Evolutionary conservation across 306 rosid genomes (phyloP).

Genomic region (Prunus padus): DNA sequence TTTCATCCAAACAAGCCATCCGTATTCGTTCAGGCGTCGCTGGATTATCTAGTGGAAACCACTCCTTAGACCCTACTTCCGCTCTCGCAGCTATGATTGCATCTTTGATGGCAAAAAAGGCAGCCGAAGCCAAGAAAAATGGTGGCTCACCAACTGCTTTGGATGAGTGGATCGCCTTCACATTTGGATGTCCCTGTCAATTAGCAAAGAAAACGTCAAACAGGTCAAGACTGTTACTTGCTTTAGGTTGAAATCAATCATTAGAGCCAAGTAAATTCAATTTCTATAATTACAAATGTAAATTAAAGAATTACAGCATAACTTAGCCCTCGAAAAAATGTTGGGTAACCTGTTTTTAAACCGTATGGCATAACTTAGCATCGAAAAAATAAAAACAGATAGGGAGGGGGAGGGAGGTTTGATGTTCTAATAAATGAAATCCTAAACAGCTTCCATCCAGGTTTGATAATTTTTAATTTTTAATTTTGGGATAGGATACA

Average conservation of each 20-base stretch:
- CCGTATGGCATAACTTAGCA: neutral
- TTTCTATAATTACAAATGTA: neutral
- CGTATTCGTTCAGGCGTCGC: constrained; percentile 96
- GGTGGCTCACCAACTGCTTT: constrained; percentile 99
- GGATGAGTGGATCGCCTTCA: constrained; percentile 87
- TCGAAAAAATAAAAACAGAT: no score
- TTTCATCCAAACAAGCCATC: constrained; percentile 83
- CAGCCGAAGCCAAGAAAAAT: constrained; percentile 84
- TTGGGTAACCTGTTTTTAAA: neutral
- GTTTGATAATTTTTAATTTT: no score
- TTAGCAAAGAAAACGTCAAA: constrained; percentile 8
- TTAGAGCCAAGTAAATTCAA: neutral
- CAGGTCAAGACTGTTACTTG: neutral
- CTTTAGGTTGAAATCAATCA: neutral
- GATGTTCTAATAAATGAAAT: neutral
- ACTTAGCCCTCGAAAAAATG: neutral
- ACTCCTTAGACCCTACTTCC: constrained; percentile 57
- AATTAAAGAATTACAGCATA: neutral
- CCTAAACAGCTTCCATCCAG: no score
- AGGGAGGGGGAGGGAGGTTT: neutral
- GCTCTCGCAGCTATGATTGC: constrained; percentile 75
- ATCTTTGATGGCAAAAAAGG: constrained; percentile 81
- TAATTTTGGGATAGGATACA: no score
- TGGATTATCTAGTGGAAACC: constrained; percentile 95
- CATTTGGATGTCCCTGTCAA: constrained; percentile 87